These are phyloP conservation scores for Fragaria vesca DNA, from an alignment of 306 rosid genomes.

Conservation along the genomic window DNA sequence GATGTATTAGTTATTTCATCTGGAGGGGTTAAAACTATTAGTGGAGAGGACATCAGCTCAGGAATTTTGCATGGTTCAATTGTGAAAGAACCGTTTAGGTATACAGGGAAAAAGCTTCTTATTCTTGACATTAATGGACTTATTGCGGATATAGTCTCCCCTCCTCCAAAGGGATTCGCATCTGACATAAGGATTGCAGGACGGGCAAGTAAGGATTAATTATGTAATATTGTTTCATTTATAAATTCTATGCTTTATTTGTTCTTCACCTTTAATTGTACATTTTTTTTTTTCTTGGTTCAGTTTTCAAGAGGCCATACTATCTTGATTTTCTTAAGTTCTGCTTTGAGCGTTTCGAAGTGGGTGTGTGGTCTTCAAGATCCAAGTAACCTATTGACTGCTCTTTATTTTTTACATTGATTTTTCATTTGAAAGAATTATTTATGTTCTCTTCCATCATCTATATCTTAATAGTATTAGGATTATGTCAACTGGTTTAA, in stretches of 20 bases:
- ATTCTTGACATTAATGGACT: constrained; percentile 85
- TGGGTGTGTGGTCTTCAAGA: constrained; percentile 90
- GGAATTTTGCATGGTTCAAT: constrained; percentile 31
- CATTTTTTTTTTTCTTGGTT: constrained; percentile 28
- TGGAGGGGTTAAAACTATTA: constrained; percentile 11
- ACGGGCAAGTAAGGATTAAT: constrained; percentile 52
- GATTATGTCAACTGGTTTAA: neutral
- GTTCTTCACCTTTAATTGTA: constrained; percentile 20
- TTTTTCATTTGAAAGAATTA: neutral
- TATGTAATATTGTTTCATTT: constrained; percentile 13
- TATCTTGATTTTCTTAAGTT: constrained; percentile 67
- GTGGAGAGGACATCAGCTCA: constrained; percentile 24
- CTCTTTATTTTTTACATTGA: constrained; percentile 15
- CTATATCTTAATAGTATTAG: neutral
- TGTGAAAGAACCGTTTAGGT: constrained; percentile 20
- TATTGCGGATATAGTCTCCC: constrained; percentile 63
- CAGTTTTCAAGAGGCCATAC: constrained; percentile 88
- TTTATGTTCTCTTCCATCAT: neutral
- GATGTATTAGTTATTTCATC: constrained; percentile 19
- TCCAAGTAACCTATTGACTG: constrained; percentile 42
- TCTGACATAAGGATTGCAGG: constrained; percentile 48
- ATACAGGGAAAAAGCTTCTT: constrained; percentile 64
- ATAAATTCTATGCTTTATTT: neutral
- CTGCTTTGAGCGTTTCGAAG: constrained; percentile 91
- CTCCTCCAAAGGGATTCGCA: constrained; percentile 48